Evolutionary conservation across 345 rosid genomes (phyloP).

Genomic region (Carallia brachiata): DNA sequence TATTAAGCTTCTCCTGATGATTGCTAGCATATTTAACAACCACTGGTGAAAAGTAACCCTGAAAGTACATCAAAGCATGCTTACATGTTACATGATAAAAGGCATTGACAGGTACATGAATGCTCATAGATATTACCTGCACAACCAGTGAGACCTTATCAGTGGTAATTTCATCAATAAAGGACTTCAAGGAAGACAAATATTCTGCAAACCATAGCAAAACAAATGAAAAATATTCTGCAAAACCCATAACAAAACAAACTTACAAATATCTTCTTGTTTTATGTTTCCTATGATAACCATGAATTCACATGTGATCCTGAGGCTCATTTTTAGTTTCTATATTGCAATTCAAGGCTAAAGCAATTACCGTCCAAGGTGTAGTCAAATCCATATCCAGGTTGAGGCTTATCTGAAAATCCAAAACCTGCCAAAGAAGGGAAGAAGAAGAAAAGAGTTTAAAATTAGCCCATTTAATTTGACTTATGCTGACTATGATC

Average conservation of each 20-base stretch:
- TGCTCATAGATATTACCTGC: slow-evolving; percentile 47
- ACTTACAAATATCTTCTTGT: background rate
- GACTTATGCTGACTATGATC: background rate
- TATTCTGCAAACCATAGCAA: slow-evolving; percentile 51
- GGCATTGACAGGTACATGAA: background rate
- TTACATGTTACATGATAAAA: background rate
- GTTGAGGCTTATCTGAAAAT: slow-evolving; percentile 98
- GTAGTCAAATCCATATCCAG: slow-evolving; percentile 87
- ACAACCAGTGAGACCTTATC: slow-evolving; percentile 73
- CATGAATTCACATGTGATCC: no score
- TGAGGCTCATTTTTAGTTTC: background rate
- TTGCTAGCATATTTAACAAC: slow-evolving; percentile 70
- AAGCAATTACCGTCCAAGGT: slow-evolving; percentile 60
- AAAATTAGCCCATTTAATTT: background rate
- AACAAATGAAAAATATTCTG: slow-evolving; percentile 57
- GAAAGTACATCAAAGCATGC: slow-evolving; percentile 22
- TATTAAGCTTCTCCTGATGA: slow-evolving; percentile 61
- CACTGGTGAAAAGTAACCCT: slow-evolving; percentile 85
- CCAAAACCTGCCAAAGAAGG: slow-evolving; percentile 63
- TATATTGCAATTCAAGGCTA: slow-evolving; percentile 2
- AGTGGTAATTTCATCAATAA: slow-evolving; percentile 49
- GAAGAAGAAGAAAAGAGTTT: background rate
- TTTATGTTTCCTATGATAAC: background rate
- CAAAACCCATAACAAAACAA: slow-evolving; percentile 19
- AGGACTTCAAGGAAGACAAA: slow-evolving; percentile 73